Base-by-base conservation (phyloP, 371 early-diverging fungal species). In the Mucor sp. region DNA sequence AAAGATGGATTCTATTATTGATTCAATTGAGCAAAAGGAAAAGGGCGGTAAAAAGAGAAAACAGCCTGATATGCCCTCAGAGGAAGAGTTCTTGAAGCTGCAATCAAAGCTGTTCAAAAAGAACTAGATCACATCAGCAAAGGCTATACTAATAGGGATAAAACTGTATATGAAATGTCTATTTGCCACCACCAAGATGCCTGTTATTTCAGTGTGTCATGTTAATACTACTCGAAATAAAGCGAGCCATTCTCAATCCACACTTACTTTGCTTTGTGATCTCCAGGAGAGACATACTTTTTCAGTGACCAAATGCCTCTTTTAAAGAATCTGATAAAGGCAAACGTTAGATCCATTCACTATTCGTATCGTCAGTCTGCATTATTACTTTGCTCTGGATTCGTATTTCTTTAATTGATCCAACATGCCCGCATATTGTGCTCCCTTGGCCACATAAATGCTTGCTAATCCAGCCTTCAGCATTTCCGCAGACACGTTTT, bases 401-500 rank as follows among this genome's bases (percentile, higher is more conserved):
- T 91, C 86, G 0, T 80, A 74, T 61, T 74, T 75, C 58, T 86
- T 66, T 11, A 93, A 72, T 41, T 71, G 41, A 9, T 78, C 69
- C 19, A 83, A 62, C 30, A 77, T 64, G 7, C 83, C 85, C 6
- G 84, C 92, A 70, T 92, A 93, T 65, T 90, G 84, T 2, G 88
- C 89, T n/a, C 91, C 91, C 32, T 78, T 78, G 53, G 87, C 84
- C 33, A 70, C 76, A 70, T 94, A 94, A 17, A 94, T 78, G 28
- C 85, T 84, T 21, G 91, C 93, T 62, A 84, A 71, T 5, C 94
- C 94, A 17, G 72, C 70, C 67, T 82, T 75, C 6, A 92, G 68
- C 90, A 94, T 88, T 63, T 90, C 88, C 1, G 84, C 63, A 37
- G 91, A 89, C 11, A 94, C 85, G 70, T 94, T 91, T 28, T 77